Base-by-base conservation (phyloP, 2,329 filamentous ascomycete species). In the Fusarium pseudonygamai region DNA sequence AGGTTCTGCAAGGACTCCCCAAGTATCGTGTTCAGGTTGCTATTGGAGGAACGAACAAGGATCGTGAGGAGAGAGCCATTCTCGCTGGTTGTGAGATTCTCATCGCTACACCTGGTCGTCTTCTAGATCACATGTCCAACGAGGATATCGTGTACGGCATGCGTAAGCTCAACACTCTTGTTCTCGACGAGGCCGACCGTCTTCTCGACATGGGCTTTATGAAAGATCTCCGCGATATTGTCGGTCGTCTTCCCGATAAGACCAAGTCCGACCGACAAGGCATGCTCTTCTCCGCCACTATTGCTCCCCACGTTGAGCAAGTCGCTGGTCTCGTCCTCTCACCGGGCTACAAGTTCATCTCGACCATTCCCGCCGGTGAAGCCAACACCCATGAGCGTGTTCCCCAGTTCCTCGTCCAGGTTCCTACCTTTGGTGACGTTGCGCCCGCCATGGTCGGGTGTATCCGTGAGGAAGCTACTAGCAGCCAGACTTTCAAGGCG, bases 181-280 rank as follows among this genome's bases (percentile, higher is more conserved):
- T 96, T 24, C 91, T 96, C 80, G 93, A 96, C 75, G 93, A 96
- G 83, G 93, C 93, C 34, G 93, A 96, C 78, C 86, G 93, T 40
- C 88, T 97, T 43, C 88, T 97, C 7, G 94, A 97, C 79, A 90
- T 95, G 80, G 94, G 96, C 75, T 97, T 97, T 79, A 90, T 93
- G n/a, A 90, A 90, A 6, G 90, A 92, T 15, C 86, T 97, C 6
- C 90, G 93, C 79, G 92, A 93, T 75, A 95, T 97, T 67, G 86
- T 97, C 26, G 86, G 88, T 73, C 88, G 91, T 16, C 85, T 97
- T 8, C 93, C 93, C 0, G 82, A 88, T 68, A 90, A 91, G 79
- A 80, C 84, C 5, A 81, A 86, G 58, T 87, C 90, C 34, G 85
- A 91, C 64, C 83, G 89, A 58, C 90, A 92, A 73, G 94, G 94